Conservation (phyloP, 2,329 filamentous ascomycete genomes). For the Bipolaris sorokiniana region DNA sequence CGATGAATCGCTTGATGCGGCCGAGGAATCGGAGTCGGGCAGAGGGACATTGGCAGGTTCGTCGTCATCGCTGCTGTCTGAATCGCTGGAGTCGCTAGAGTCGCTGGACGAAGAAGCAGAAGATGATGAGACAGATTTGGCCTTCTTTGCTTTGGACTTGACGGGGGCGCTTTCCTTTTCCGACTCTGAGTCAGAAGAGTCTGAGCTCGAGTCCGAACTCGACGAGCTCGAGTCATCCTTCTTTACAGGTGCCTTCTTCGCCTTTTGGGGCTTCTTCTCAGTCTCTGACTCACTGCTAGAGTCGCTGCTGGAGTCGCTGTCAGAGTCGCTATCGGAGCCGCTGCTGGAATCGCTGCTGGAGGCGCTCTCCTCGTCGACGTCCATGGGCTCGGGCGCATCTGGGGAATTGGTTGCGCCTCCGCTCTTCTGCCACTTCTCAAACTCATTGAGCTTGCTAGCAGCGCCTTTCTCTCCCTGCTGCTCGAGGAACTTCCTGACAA, state of each 20-base stretch:
- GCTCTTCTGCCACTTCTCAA: slow-evolving; percentile 40
- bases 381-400: slow-evolving; percentile 37
- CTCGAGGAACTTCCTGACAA: slow-evolving; percentile 44
- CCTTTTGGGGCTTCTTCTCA: slow-evolving; percentile 35
- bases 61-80: slow-evolving; percentile 25
- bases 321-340: slow-evolving; percentile 21
- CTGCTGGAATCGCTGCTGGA: slow-evolving; percentile 35
- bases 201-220: slow-evolving; percentile 24
- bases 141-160: slow-evolving; percentile 20
- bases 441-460: slow-evolving; percentile 35
- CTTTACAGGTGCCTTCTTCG: slow-evolving; percentile 21
- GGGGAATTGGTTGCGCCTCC: slow-evolving; percentile 13
- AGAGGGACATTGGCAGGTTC: slow-evolving; percentile 38
- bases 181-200: slow-evolving; percentile 32
- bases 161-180: slow-evolving; percentile 51
- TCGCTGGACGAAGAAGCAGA: slow-evolving; percentile 21
- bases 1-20: slow-evolving; percentile 36
- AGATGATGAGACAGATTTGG: slow-evolving; percentile 16
- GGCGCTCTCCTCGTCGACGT: slow-evolving; percentile 35
- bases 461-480: slow-evolving; percentile 43
- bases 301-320: slow-evolving; percentile 25
- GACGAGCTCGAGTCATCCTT: slow-evolving; percentile 23
- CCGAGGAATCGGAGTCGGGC: slow-evolving; percentile 32
- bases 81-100: slow-evolving; percentile 11
- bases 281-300: slow-evolving; percentile 41